Evolutionary conservation across 169 alveolate genomes (phyloP), one percentile per base, ranked within the genome.

Genomic region (Cryptosporidium sp.): DNA sequence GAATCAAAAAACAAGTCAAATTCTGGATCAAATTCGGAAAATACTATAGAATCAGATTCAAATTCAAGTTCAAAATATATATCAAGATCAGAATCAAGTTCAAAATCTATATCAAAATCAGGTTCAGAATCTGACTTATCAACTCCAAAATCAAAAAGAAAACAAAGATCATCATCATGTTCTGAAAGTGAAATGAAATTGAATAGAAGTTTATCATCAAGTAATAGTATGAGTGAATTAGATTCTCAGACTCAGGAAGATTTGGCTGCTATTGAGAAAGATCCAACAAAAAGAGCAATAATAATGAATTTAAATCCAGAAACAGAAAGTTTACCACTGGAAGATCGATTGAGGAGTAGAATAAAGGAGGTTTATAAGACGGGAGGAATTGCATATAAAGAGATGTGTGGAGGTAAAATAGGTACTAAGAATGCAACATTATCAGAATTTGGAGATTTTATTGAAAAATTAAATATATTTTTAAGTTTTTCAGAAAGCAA

Each of bases 261-360:
- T 18, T 4, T 37, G 45, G 12, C 9, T 21, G 69, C 14, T 18
- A 21, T 70, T 43, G 58, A 43, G 69, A 45, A 70, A 9, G 67
- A 70, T 26, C 84, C 84, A 48, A 45, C 31, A 45, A 70, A 70
- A 70, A 70, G 84, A 58, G 86, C 86, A 31, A 73, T 73, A 10
- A n/a, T 35, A n/a, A 55, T 73, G 71, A 59, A 59, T 29, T 41
- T 73, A 14, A 26, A 73, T 37, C 86, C 86, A 0, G 71, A 52
- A 18, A 59, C 51, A 14, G 86, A 73, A 29, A 73, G 29, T 51
- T 21, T 73, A 21, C 71, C 86, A 35, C 55, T 73, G 18, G 86
- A 55, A 16, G 86, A 73, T 21, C 33, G 86, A 8, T 58, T 73
- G 18, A 73, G 41, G 12, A 73, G 45, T 4, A 52, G 86, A 55